A percentile compares a stretch with the other conserved stretches of the same genome.
These are phyloP conservation scores for Eucalyptus guilfoylei DNA, from an alignment of 345 rosid genomes.

Conservation along the genomic window DNA sequence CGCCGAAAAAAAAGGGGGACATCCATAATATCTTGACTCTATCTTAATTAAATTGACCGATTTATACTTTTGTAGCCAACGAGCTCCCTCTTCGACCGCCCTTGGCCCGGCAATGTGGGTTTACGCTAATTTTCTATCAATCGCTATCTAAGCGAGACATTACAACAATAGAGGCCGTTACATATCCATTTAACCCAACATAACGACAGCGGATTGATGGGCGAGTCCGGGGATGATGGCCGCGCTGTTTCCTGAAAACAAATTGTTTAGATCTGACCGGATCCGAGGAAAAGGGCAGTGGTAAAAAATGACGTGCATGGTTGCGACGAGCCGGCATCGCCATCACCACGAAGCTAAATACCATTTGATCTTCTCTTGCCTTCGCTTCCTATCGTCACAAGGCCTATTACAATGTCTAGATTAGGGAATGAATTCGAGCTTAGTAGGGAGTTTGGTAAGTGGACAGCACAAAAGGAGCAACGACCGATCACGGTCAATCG, in stretches of 20 bases:
- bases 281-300: background rate
- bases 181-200: background rate
- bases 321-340: background rate
- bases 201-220: background rate
- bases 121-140: background rate
- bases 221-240: background rate
- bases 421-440: background rate
- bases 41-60: background rate
- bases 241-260: background rate
- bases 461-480: background rate
- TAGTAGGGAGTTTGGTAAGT: background rate
- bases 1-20: background rate
- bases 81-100: background rate
- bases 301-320: background rate
- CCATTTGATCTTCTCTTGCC: background rate
- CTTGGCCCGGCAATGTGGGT: background rate
- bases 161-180: background rate
- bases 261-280: background rate
- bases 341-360: background rate
- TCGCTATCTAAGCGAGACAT: background rate
- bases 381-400: background rate
- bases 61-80: background rate
- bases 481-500: background rate
- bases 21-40: background rate
- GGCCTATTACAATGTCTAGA: background rate